Base-by-base conservation (phyloP, 2,329 filamentous ascomycete genomes). In the Alternaria dauci region DNA sequence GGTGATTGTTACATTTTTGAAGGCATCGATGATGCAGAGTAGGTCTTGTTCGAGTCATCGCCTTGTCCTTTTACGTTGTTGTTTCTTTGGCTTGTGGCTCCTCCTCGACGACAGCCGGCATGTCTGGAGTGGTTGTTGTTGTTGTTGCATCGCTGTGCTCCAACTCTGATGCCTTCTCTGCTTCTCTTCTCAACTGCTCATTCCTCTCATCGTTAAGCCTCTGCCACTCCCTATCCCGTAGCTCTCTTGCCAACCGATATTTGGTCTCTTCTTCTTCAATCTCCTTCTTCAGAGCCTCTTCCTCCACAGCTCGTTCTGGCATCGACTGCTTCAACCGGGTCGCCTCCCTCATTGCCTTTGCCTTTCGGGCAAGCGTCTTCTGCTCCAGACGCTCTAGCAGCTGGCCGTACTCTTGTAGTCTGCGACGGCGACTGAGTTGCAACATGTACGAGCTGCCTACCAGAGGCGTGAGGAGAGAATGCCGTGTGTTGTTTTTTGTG, bases 381-480 rank as follows among this genome's bases (percentile, higher is more conserved):
- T 62, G 44, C 11, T 61, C 14, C 20, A 23, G 20, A 0, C n/a
- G 12, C 18, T 55, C 16, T n/a, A 69, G 20, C 1, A 23, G 26
- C 8, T 18, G 28, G 3, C 73, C 75, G 28, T 70, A 69, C 0
- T 39, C 3, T 18, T 60, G 47, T 12, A 76, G 54, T 32, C 51
- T 69, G 1, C 50, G 8, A 43, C 74, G 67, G 4, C 56, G 64
- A 2, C 12, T 7, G 4, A 55, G 32, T 51, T 72, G 54, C 38
- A 70, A 50, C 43, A 59, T 52, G 52, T 71, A 74, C 0, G 62
- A 58, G 3, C 60, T 44, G 30, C 70, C 73, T 8, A 76, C 70
- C 2, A 73, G 30, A 4, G 59, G 41, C 1, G 48, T 48, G 4
- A 78, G 64, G 6, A 76, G 53, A 30, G 66, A 73, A 6, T 46